Conservation (phyloP, 768 basidiomycete genomes). For the Tricholoma sp. region DNA sequence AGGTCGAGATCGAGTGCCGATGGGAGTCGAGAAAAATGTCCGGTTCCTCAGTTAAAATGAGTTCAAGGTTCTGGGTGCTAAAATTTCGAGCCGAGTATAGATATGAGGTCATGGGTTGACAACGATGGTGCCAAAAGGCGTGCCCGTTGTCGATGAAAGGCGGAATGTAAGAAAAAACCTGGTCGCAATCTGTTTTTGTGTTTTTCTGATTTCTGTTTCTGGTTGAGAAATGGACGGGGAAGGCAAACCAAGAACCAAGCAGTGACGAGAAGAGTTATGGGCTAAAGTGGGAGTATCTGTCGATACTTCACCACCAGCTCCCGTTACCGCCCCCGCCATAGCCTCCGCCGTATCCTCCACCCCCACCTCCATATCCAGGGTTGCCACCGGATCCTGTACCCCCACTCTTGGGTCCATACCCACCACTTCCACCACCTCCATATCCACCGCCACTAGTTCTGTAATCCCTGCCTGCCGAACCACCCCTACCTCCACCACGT, state of each 20-base stretch:
- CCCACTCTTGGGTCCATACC: conserved; percentile 23
- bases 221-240: conserved; percentile 10
- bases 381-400: conserved; percentile 24
- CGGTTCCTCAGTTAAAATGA: background rate
- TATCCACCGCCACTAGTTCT: conserved; percentile 33
- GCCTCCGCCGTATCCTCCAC: conserved; percentile 10
- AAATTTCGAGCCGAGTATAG: background rate
- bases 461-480: conserved; percentile 43
- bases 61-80: background rate
- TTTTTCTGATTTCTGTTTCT: conserved; percentile 25
- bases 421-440: conserved; percentile 15
- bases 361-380: conserved; percentile 25
- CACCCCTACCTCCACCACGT: conserved; percentile 45
- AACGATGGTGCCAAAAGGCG: background rate
- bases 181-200: conserved; percentile 24
- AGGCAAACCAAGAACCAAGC: conserved; percentile 5
- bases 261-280: conserved; percentile 11
- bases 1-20: conserved; percentile 32
- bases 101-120: background rate
- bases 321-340: conserved; percentile 11
- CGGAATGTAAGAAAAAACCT: conserved; percentile 4
- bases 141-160: conserved; percentile 1
- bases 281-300: background rate
- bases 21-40: conserved; percentile 19
- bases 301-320: conserved; percentile 40